These are phyloP conservation scores for Ascochyta lentis DNA, from an alignment of 2,329 filamentous ascomycete genomes.

Conservation along the genomic window DNA sequence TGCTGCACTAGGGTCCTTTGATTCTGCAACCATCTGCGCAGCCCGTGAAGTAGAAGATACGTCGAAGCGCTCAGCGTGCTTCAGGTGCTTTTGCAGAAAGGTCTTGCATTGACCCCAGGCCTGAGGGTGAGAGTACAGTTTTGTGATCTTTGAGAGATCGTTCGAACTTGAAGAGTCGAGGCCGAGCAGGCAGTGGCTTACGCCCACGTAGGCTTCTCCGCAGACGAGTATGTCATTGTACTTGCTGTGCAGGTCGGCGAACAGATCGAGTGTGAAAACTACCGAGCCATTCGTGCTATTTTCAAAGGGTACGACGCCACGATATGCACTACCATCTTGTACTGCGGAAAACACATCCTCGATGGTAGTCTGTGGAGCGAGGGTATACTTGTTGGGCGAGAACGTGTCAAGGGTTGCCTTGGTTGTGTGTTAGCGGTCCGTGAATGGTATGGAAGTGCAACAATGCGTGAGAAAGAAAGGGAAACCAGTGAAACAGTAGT, in stretches of 20 bases:
- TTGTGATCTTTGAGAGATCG: slow-evolving; percentile 68
- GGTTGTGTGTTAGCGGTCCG: background rate
- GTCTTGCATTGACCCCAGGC: slow-evolving; percentile 88
- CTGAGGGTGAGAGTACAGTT: slow-evolving; percentile 92
- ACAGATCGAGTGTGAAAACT: slow-evolving; percentile 84
- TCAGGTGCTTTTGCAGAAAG: slow-evolving; percentile 75
- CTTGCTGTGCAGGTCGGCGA: slow-evolving; percentile 73
- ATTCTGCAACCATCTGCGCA: slow-evolving; percentile 73
- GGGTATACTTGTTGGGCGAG: slow-evolving; percentile 41
- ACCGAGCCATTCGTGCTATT: slow-evolving; percentile 96
- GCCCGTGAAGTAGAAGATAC: slow-evolving; percentile 85
- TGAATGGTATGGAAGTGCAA: background rate
- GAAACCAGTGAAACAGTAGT: no score
- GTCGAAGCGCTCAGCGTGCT: slow-evolving; percentile 79
- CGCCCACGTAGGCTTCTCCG: slow-evolving; percentile 83
- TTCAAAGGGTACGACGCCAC: slow-evolving; percentile 91
- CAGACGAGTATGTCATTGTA: slow-evolving; percentile 77
- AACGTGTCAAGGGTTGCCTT: slow-evolving; percentile 64
- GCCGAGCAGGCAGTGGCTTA: slow-evolving; percentile 86
- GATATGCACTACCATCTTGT: slow-evolving; percentile 67
- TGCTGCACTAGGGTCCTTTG: slow-evolving; percentile 68
- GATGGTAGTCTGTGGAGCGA: slow-evolving; percentile 56
- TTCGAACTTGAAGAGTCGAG: background rate
- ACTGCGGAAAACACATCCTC: slow-evolving; percentile 80
- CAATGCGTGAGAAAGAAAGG: no score